Evolutionary conservation across 306 rosid genomes (phyloP).

Genomic region (Potentilla sterilis): DNA sequence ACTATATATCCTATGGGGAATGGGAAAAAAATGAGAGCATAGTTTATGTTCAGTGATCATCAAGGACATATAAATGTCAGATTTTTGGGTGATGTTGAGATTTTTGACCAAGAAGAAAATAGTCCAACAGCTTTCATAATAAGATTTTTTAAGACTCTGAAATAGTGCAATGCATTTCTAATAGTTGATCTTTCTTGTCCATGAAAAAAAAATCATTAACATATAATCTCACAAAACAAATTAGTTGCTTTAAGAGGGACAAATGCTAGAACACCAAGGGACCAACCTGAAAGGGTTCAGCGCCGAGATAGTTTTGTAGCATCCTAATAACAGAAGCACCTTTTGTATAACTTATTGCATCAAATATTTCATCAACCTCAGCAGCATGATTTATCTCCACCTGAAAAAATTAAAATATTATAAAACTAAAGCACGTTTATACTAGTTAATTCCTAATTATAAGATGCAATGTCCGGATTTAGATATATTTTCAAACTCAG

Average conservation of each 20-base stretch:
- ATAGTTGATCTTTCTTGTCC: not conserved
- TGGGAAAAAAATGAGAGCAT: not conserved
- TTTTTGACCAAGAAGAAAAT: not conserved
- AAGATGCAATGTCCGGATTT: not conserved
- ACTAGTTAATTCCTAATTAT: not conserved
- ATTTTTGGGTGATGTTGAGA: not conserved
- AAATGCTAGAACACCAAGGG: too few relatives aligned
- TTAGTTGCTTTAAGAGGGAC: too few relatives aligned
- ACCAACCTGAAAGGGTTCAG: conserved; percentile 73
- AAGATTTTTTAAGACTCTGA: not conserved
- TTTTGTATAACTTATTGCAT: conserved; percentile 81
- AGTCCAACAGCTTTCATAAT: not conserved
- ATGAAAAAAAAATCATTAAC: not conserved
- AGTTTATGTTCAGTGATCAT: not conserved
- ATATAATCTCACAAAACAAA: not conserved
- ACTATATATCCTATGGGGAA: not conserved
- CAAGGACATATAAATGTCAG: not conserved
- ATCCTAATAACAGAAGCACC: conserved; percentile 93
- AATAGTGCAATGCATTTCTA: not conserved
- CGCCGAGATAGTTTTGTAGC: conserved; percentile 96
- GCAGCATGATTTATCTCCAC: conserved; percentile 84
- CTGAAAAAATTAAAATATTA: conserved; percentile 36
- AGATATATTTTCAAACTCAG: not conserved
- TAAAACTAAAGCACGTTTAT: not conserved
- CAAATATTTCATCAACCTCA: conserved; percentile 92